Evolutionary conservation across 768 basidiomycete species (phyloP), one percentile per base, ranked within the genome.

Genomic region (Naematelia encephala): DNA sequence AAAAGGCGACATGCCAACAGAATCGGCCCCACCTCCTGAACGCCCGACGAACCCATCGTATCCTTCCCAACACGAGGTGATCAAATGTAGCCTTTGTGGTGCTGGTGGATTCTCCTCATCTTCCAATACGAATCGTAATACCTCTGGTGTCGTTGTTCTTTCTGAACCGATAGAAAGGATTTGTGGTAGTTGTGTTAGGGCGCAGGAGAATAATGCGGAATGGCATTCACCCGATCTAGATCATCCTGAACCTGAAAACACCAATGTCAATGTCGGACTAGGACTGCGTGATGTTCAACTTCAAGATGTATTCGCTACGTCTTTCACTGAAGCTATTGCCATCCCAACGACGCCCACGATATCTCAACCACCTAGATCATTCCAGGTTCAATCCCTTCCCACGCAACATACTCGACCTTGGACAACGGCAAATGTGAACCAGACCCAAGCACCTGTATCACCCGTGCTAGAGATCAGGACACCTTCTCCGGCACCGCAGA

Each of bases 21-120:
- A 74, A 67, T 67, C 72, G n/a, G 54, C 64, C 25, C 48, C 64
- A 39, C 58, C 58, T 10, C 39, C 55, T 27, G 47, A 21, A 23
- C 19, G 29, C 51, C 51, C 29, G 22, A 25, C 48, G 22, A 22
- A 50, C 25, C 48, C 48, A 55, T 19, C 45, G 13, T 29, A 39
- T 39, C 34, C 51, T 51, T 48, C 46, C 58, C 28, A 34, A 46
- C 23, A 57, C 58, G 14, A 28, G 14, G 21, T 42, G 13, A 64
- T 66, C 58, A 74, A 74, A 59, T 74, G 72, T 48, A 59, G 67
- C 0, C 49, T 69, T 12, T 74, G 72, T 53, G 72, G 72, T n/a
- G 29, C 53, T 1, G 66, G 60, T 21, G 55, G 54, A 29, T 34
- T 61, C 34, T 34, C 49, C 4, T 47, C 54, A 12, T 39, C 52